These are phyloP conservation scores for Penicillium freii DNA, from an alignment of 2,329 filamentous ascomycete genomes.

Conservation along the genomic window DNA sequence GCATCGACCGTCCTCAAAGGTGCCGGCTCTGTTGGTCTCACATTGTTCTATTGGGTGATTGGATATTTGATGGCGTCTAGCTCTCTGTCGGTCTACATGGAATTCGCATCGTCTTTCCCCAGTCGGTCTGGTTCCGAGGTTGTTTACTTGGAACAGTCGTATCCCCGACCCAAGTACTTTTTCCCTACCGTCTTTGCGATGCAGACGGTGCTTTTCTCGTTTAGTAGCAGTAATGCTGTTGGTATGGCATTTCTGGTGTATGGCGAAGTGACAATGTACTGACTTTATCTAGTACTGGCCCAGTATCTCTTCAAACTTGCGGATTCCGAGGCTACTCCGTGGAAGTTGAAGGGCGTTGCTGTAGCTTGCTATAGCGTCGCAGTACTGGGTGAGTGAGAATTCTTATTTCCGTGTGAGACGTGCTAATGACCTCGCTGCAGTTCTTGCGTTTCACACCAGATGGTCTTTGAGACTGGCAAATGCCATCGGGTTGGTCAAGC, in stretches of 20 bases:
- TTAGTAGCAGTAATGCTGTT: conserved; percentile 64
- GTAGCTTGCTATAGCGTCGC: conserved; percentile 62
- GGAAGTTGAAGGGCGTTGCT: conserved; percentile 67
- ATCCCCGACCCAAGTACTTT: conserved; percentile 62
- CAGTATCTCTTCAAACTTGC: conserved; percentile 62
- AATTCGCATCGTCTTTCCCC: conserved; percentile 64
- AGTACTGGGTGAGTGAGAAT: conserved; percentile 48
- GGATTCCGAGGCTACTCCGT: conserved; percentile 52
- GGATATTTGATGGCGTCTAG: conserved; percentile 59
- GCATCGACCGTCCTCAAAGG: conserved; percentile 58
- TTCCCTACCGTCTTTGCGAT: conserved; percentile 65
- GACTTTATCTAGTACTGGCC: conserved; percentile 48
- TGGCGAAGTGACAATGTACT: neutral
- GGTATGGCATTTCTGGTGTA: neutral
- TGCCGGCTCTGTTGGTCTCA: conserved; percentile 62
- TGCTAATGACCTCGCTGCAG: conserved; percentile 15
- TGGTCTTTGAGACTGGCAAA: conserved; percentile 58
- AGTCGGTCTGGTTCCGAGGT: conserved; percentile 65
- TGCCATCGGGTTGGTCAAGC: conserved; percentile 57
- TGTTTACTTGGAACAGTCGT: conserved; percentile 67
- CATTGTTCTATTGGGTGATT: conserved; percentile 63
- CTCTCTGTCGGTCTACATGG: conserved; percentile 60
- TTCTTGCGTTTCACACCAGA: conserved; percentile 55
- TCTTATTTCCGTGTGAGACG: neutral
- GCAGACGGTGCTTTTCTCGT: conserved; percentile 62